Conservation (phyloP, 192 early-diverging fungal species). For the Backusella tarrabulga region DNA sequence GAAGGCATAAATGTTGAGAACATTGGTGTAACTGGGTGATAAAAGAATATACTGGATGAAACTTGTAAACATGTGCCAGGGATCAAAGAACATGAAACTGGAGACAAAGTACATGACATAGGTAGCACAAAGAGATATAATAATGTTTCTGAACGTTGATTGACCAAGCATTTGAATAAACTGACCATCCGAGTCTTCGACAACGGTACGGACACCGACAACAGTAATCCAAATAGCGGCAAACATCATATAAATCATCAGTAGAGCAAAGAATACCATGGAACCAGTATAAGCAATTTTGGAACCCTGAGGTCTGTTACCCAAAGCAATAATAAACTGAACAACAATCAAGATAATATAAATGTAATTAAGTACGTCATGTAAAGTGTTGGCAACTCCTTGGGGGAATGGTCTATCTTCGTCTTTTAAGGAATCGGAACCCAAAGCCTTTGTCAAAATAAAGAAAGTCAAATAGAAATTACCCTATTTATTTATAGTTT, state of each 20-base stretch:
- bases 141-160: slow-evolving; percentile 62
- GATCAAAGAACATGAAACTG: slow-evolving; percentile 66
- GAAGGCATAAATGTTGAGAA: slow-evolving; percentile 69
- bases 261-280: slow-evolving; percentile 80
- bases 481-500: slow-evolving; percentile 34
- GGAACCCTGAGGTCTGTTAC: slow-evolving; percentile 89
- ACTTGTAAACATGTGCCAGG: slow-evolving; percentile 78
- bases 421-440: slow-evolving; percentile 23
- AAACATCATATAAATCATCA: slow-evolving; percentile 89
- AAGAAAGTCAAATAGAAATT: slow-evolving; percentile 67
- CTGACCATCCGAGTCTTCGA: slow-evolving; percentile 45
- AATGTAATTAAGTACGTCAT: slow-evolving; percentile 43
- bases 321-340: slow-evolving; percentile 87
- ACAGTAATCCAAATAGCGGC: slow-evolving; percentile 69
- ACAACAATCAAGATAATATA: slow-evolving; percentile 68
- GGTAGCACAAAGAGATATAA: slow-evolving; percentile 65
- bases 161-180: slow-evolving; percentile 65
- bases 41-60: slow-evolving; percentile 74
- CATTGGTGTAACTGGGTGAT: slow-evolving; percentile 74
- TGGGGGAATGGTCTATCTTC: slow-evolving; percentile 34
- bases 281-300: slow-evolving; percentile 71
- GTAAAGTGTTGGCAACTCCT: slow-evolving; percentile 39
- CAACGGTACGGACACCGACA: slow-evolving; percentile 56
- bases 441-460: slow-evolving; percentile 48
- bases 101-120: slow-evolving; percentile 67